Evolutionary conservation across 208 protist genomes (phyloP).

Genomic region (Trypanosoma brucei): DNA sequence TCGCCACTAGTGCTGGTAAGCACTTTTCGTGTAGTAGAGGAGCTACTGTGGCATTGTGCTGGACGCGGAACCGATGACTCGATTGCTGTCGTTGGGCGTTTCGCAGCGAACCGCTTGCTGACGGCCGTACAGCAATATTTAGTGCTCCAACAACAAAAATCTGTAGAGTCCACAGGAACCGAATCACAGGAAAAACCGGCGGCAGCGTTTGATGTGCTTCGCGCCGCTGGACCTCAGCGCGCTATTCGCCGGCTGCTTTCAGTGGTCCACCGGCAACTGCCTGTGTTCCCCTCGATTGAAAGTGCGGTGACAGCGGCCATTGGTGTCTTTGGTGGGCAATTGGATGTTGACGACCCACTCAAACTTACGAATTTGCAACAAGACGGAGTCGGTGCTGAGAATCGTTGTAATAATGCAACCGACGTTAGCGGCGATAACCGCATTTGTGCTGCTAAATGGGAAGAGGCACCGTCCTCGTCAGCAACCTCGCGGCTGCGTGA

Average conservation of each 20-base stretch:
- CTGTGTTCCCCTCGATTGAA: conserved; percentile 11
- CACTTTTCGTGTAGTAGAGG: conserved; percentile 21
- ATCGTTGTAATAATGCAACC: neutral
- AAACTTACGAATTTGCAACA: conserved; percentile 5
- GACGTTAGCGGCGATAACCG: neutral
- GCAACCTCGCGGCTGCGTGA: conserved; percentile 15
- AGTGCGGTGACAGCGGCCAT: conserved; percentile 18
- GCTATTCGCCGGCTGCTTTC: conserved; percentile 58
- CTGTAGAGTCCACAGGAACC: conserved; percentile 23
- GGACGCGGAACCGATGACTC: neutral
- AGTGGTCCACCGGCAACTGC: conserved; percentile 18
- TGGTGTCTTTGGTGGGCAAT: conserved; percentile 18
- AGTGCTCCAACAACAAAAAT: conserved; percentile 41
- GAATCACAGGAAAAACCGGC: conserved; percentile 2
- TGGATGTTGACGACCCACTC: conserved; percentile 13
- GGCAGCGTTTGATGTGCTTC: conserved; percentile 34
- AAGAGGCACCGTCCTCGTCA: conserved; percentile 1
- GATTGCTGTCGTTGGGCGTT: conserved; percentile 5
- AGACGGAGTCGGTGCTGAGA: neutral
- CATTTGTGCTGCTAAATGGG: conserved; percentile 6
- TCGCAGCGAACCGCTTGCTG: conserved; percentile 28
- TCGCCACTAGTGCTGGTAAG: conserved; percentile 23
- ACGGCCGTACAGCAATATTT: conserved; percentile 48
- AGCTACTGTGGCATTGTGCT: conserved; percentile 20
- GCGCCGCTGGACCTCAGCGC: conserved; percentile 37